These are phyloP conservation scores for Colletotrichum sp. DNA, from an alignment of 2,329 filamentous ascomycete genomes.

Conservation along the genomic window DNA sequence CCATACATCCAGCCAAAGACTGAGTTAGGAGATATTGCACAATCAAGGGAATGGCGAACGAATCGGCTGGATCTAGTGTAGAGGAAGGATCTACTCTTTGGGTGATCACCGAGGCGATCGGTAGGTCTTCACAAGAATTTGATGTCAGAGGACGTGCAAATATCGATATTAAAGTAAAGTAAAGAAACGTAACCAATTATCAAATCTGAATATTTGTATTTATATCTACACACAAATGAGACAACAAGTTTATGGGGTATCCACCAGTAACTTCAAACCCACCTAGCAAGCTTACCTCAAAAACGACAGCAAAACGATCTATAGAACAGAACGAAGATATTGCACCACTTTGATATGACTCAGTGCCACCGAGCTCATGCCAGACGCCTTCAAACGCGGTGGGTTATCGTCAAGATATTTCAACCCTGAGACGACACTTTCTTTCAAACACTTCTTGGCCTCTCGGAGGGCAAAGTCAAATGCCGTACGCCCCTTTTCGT, in stretches of 20 bases:
- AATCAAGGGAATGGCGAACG: not conserved
- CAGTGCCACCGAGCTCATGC: not conserved
- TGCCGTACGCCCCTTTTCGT: not conserved
- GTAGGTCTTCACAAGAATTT: too few relatives aligned
- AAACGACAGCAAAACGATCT: too few relatives aligned
- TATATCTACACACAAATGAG: too few relatives aligned
- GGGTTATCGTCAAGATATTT: not conserved
- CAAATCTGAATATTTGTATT: too few relatives aligned
- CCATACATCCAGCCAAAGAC: slow-evolving; percentile 33
- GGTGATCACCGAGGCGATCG: too few relatives aligned
- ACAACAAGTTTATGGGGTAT: too few relatives aligned
- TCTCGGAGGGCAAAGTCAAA: not conserved
- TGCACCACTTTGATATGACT: not conserved
- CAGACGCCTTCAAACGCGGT: not conserved
- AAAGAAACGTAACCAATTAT: too few relatives aligned
- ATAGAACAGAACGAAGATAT: not conserved
- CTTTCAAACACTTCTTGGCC: not conserved
- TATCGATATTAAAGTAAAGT: too few relatives aligned
- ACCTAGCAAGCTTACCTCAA: too few relatives aligned
- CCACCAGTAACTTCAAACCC: too few relatives aligned
- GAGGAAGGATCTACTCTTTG: not conserved
- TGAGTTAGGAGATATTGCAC: slow-evolving; percentile 15
- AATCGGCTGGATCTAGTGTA: not conserved
- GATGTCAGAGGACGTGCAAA: too few relatives aligned
- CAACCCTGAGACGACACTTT: not conserved